Conservation (phyloP, 495 filamentous ascomycete genomes). For the Penicillium verhagenii region DNA sequence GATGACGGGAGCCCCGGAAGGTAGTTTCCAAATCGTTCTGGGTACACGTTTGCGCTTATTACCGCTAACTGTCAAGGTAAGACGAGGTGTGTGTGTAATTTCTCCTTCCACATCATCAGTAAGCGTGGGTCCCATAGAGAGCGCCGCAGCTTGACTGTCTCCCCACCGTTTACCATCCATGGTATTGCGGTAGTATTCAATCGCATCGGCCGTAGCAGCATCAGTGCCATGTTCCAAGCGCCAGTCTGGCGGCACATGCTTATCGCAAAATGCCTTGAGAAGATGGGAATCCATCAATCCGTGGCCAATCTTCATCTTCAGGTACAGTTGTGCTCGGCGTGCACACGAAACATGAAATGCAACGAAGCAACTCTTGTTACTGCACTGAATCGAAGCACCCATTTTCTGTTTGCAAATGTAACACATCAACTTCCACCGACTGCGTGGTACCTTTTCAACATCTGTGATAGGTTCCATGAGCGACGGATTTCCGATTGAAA, state of each 20-base stretch:
- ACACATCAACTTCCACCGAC: constrained; percentile 88
- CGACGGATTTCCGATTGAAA: constrained; percentile 90
- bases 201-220: constrained; percentile 61
- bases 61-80: constrained; percentile 63
- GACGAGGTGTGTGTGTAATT: constrained; percentile 40
- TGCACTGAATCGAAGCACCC: constrained; percentile 98
- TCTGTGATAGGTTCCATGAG: constrained; percentile 99
- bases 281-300: constrained; percentile 86
- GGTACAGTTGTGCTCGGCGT: constrained; percentile 77
- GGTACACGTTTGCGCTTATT: constrained; percentile 72
- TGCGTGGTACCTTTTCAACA: constrained; percentile 92
- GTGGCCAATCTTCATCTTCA: constrained; percentile 95
- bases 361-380: constrained; percentile 93
- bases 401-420: constrained; percentile 97
- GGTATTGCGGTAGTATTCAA: constrained; percentile 79
- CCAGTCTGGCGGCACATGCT: constrained; percentile 90
- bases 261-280: constrained; percentile 94
- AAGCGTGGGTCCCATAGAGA: constrained; percentile 68
- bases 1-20: constrained; percentile 92
- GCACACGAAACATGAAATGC: constrained; percentile 99
- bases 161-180: constrained; percentile 90
- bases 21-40: constrained; percentile 86
- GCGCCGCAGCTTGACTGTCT: constrained; percentile 82
- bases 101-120: constrained; percentile 38
- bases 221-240: constrained; percentile 79